Base-by-base conservation (phyloP, 352 stramenopile genomes). In the Pythium oligandrum region DNA sequence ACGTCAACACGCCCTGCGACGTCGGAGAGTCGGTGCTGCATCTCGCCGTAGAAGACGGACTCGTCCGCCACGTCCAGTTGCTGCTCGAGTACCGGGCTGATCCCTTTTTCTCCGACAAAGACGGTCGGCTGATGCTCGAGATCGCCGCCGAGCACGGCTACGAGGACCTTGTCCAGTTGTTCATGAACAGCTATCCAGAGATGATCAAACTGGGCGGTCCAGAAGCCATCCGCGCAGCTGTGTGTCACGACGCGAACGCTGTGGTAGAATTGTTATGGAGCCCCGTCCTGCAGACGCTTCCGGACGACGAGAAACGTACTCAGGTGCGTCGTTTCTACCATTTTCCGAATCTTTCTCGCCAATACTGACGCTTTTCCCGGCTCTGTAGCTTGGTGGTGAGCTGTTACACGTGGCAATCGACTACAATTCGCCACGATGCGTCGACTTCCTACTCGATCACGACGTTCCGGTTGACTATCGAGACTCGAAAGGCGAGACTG, bases 61-160 rank as follows among this genome's bases (percentile, higher is more conserved):
- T 83, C 42, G 68, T 64, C 58, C 69, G 71, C 38, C 70, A 83
- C 56, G 68, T 79, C 12, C 55, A 76, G 55, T 64, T 75, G n/a
- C 65, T 83, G 43, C 34, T 78, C 3, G 56, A 43, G 0, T 47
- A 71, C 37, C 67, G 64, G 9, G 73, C 67, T 8, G 68, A 83
- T 26, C 37, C 49, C 11, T 61, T 52, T 44, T 46, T 50, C 6
- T 10, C 33, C 5, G 69, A 83, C 43, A 46, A 52, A 11, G 64
- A 64, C 33, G 63, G 63, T 6, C 62, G 68, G 46, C 65, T 59
- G 43, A 48, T 51, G 11, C 71, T 78, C 38, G 63, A 79, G 36
- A 69, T 83, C 48, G 70, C 73, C 0, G 63, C 62, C 2, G 62
- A 75, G 30, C 59, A 71, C 45, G 70, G 73, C n/a, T 78, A 73